A percentile compares a stretch with the other conserved stretches of the same genome.
These are phyloP conservation scores for Sclerotiophoma versabilis DNA, from an alignment of 2,329 filamentous ascomycete species.

Conservation along the genomic window DNA sequence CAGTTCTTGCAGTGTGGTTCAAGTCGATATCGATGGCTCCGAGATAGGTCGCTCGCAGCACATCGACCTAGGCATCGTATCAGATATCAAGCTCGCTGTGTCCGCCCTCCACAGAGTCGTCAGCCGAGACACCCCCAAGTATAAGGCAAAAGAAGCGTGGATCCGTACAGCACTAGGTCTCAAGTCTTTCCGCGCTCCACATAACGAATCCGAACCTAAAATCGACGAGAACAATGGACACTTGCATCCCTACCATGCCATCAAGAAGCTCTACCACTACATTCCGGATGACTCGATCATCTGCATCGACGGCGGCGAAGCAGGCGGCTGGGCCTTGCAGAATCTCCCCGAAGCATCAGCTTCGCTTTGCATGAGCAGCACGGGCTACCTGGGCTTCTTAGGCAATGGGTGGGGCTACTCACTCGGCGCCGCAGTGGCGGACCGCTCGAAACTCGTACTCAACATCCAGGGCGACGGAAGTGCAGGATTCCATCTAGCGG, in stretches of 20 bases:
- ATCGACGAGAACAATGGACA: constrained; percentile 36
- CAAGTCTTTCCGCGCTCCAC: constrained; percentile 27
- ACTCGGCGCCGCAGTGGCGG: constrained; percentile 53
- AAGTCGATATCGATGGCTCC: constrained; percentile 53
- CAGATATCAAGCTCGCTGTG: constrained; percentile 48
- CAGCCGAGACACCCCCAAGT: constrained; percentile 15
- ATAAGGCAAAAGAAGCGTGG: constrained; percentile 32
- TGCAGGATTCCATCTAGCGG: constrained; percentile 56
- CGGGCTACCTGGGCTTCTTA: constrained; percentile 55
- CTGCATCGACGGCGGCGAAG: constrained; percentile 53
- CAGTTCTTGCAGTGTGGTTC: constrained; percentile 48
- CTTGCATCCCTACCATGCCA: constrained; percentile 55
- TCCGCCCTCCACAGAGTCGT: constrained; percentile 31
- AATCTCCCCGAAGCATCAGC: constrained; percentile 33
- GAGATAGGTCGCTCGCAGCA: constrained; percentile 54
- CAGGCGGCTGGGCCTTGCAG: constrained; percentile 47
- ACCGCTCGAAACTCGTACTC: constrained; percentile 48
- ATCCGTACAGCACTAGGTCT: constrained; percentile 35
- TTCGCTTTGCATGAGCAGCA: constrained; percentile 35
- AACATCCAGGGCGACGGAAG: constrained; percentile 57
- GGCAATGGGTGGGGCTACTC: constrained; percentile 58
- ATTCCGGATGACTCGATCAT: constrained; percentile 49
- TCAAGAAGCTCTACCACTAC: constrained; percentile 47
- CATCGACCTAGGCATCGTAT: constrained; percentile 53
- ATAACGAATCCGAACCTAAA: constrained; percentile 33